Evolutionary conservation across 371 early-diverging fungal genomes (phyloP), one percentile per base, ranked within the genome.

Genomic region (Mortierella sp.): DNA sequence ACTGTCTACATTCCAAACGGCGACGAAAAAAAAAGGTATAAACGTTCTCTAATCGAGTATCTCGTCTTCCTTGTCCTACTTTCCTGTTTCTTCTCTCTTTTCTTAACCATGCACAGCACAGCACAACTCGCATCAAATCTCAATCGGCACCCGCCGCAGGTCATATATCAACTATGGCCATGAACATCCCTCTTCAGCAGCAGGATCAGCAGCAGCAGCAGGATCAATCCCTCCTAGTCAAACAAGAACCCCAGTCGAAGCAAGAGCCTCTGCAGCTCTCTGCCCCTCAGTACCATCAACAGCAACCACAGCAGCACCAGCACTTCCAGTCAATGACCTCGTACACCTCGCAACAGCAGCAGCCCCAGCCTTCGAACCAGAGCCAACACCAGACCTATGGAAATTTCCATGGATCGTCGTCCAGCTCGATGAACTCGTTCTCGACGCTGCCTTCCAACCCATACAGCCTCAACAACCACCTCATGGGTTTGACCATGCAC

Each of bases 401-500:
- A 29, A 40, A 72, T 22, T 52, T 75, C n/a, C 80, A 71, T 53
- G 74, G 70, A 19, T 70, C 81, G 37, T 63, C 76, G 3, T 31
- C 47, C 24, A 63, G 68, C 22, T 61, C 71, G 31, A 53, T 73
- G 50, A 68, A 50, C 61, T 70, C 81, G 14, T 81, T 77, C 67
- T 70, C 77, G 63, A 70, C 73, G 2, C 64, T 80, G 63, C 70
- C 80, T 16, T 61, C 81, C 13, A 72, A 72, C 43, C 73, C 76
- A 2, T 80, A 80, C 68, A 80, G 68, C 58, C 64, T 80, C 45
- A 71, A 71, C 50, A 80, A 26, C 63, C 80, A 80, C 37, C 64
- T 80, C 3, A 72, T 80, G 80, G 72, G 75, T 47, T 61, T 80
- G 44, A 80, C 72, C 53, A 71, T 80, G 70, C 76, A 76, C 14